Percentiles rank a stretch among this genome's conserved stretches.
Conservation (phyloP, 2,329 filamentous ascomycete species). For the Thelonectria olida region DNA sequence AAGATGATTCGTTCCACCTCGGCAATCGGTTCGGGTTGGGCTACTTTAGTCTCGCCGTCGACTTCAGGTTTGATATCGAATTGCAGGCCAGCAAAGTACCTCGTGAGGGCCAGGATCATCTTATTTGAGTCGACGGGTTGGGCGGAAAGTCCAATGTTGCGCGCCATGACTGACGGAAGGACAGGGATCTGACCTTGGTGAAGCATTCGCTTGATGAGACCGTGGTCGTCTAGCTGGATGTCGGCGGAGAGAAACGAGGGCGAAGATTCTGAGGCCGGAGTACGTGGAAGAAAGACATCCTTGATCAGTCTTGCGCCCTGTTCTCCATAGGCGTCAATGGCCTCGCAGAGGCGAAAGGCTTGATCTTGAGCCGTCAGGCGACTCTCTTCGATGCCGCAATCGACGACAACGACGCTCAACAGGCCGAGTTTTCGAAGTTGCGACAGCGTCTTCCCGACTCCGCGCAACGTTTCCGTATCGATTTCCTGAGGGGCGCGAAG, state of each 20-base stretch:
- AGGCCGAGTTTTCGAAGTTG: constrained; percentile 87
- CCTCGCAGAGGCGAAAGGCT: constrained; percentile 76
- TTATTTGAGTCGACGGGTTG: constrained; percentile 61
- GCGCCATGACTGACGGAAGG: constrained; percentile 53
- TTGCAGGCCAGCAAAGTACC: constrained; percentile 76
- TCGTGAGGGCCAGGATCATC: constrained; percentile 79
- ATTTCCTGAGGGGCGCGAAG: constrained; percentile 78
- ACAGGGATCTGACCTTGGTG: constrained; percentile 49
- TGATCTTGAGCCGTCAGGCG: constrained; percentile 65
- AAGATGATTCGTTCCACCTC: constrained; percentile 87
- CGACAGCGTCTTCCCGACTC: constrained; percentile 83
- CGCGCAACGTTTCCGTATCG: constrained; percentile 73
- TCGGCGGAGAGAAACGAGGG: constrained; percentile 36
- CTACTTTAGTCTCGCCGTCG: constrained; percentile 42
- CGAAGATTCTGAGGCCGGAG: not conserved
- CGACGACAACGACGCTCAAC: constrained; percentile 82
- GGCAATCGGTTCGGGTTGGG: constrained; percentile 59
- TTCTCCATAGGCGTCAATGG: constrained; percentile 75
- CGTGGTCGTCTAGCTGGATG: constrained; percentile 44
- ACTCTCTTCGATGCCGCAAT: constrained; percentile 63
- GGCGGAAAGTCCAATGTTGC: constrained; percentile 50
- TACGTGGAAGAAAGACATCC: constrained; percentile 38
- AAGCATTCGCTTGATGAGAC: constrained; percentile 45
- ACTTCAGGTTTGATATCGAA: constrained; percentile 38
- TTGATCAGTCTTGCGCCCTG: constrained; percentile 76